Evolutionary conservation across 257 asterid genomes (phyloP), one percentile per base, ranked within the genome.

Genomic region (Rauvolfia tetraphylla): DNA sequence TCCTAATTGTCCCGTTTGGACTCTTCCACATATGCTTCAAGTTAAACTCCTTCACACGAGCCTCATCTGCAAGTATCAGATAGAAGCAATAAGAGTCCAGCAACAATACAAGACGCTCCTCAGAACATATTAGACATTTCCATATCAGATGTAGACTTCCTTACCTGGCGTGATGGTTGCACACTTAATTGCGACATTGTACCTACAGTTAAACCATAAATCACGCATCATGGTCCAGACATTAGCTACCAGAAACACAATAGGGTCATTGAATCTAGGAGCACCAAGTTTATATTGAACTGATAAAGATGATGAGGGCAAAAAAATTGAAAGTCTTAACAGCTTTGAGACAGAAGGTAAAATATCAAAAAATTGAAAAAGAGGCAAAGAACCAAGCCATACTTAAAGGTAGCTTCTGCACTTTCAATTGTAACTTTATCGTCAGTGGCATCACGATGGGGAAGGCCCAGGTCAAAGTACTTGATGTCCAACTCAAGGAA

Each of bases 111-210:
- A n/a, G 38, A 23, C 58, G 18, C 3, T 36, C 44, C 22, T 46
- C 12, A 36, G 49, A 34, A 39, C 1, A 68, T 15, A 34, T 13
- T 23, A 42, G 36, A 44, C 29, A 44, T 34, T 66, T 46, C 33
- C 33, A 20, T 7, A 39, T 56, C n/a, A 79, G 71, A 76, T 38
- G 62, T 51, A 33, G 48, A 11, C 61, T 57, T 58, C 65, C 68
- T 31, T 84, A 93, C 99, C 99, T 79, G 99, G 98, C 83, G 99
- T 95, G 80, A 95, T 95, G 62, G 99, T 95, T 41, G 98, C 99
- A 79, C 99, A 93, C 91, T 95, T 95, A 68, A 95, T 93, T 10
- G 99, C 99, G 79, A 95, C 99, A 85, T 95, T 93, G 75, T 93
- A 90, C 93, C 99, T 95, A 83, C 81, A 83, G 72, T 70, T 76